Evolutionary conservation across 2,329 filamentous ascomycete genomes (phyloP).

Genomic region (Cladophialophora chaetospira): DNA sequence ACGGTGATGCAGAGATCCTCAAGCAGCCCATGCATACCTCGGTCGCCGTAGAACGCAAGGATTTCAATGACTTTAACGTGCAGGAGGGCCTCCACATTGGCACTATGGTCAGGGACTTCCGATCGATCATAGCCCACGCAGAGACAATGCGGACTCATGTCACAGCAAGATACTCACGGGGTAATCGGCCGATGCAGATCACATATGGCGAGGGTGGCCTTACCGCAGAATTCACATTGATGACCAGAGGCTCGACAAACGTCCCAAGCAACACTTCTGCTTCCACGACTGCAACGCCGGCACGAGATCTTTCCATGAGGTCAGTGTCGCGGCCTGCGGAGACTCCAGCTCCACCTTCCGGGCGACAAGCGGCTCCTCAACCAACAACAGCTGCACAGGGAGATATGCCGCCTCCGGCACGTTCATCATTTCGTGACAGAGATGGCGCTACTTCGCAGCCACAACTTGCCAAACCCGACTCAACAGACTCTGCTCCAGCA

Average conservation of each 20-base stretch:
- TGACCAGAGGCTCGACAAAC: conserved; percentile 62
- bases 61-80: conserved; percentile 63
- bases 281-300: conserved; percentile 40
- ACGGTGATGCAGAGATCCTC: conserved; percentile 53
- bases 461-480: conserved; percentile 28
- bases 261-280: conserved; percentile 43
- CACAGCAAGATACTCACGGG: conserved; percentile 60
- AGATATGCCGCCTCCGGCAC: conserved; percentile 34
- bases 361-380: conserved; percentile 7
- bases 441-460: conserved; percentile 17
- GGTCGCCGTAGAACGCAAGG: conserved; percentile 61
- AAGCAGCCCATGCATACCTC: conserved; percentile 67
- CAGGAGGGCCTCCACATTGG: conserved; percentile 63
- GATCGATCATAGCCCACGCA: conserved; percentile 63
- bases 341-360: conserved; percentile 17
- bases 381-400: conserved; percentile 5
- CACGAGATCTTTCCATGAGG: conserved; percentile 44
- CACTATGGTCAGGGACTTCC: conserved; percentile 68
- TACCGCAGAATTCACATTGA: conserved; percentile 63
- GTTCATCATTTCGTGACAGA: conserved; percentile 11
- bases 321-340: conserved; percentile 38
- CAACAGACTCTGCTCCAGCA: conserved; percentile 14
- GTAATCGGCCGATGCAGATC: conserved; percentile 62
- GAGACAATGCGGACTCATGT: conserved; percentile 59
- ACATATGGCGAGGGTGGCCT: conserved; percentile 59